Evolutionary conservation across 169 alveolate genomes (phyloP).

Genomic region (Plasmodium malariae): DNA sequence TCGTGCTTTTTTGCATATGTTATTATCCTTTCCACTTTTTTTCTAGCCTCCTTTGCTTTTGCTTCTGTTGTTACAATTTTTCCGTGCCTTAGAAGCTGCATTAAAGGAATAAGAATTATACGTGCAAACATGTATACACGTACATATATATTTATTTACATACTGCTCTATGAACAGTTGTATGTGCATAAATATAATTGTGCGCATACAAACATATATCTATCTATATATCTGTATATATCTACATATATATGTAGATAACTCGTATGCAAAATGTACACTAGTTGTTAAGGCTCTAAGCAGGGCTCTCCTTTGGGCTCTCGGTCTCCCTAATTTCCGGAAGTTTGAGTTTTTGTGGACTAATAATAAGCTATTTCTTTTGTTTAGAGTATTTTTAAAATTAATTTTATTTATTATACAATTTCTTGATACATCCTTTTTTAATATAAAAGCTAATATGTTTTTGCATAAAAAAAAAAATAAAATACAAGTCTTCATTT

Average conservation of each 20-base stretch:
- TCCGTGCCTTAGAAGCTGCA: slow-evolving; percentile 84
- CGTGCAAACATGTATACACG: background rate
- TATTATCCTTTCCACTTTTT: slow-evolving; percentile 84
- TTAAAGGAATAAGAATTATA: background rate
- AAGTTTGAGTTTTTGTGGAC: slow-evolving; percentile 69
- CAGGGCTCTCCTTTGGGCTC: slow-evolving; percentile 84
- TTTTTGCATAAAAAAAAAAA: slow-evolving; percentile 45
- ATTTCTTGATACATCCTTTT: slow-evolving; percentile 16
- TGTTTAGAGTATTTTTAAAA: slow-evolving; percentile 16
- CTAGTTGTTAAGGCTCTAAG: slow-evolving; percentile 86
- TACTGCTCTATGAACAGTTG: too few species aligned
- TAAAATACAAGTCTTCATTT: slow-evolving; percentile 58
- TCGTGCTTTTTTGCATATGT: slow-evolving; percentile 82
- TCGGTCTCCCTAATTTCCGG: slow-evolving; percentile 80
- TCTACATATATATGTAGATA: background rate
- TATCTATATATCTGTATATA: slow-evolving; percentile 1
- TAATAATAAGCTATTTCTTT: slow-evolving; percentile 35
- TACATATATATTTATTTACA: slow-evolving; percentile 10
- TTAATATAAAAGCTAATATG: slow-evolving; percentile 39
- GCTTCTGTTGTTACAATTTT: slow-evolving; percentile 84
- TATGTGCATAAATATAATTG: too few species aligned
- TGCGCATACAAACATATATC: background rate
- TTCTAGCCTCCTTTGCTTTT: slow-evolving; percentile 86
- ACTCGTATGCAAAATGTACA: slow-evolving; percentile 15
- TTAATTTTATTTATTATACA: slow-evolving; percentile 16